Percentiles rank a stretch among this genome's conserved stretches.
These are phyloP conservation scores for Mitragyna speciosa DNA, from an alignment of 257 asterid species.

Conservation along the genomic window DNA sequence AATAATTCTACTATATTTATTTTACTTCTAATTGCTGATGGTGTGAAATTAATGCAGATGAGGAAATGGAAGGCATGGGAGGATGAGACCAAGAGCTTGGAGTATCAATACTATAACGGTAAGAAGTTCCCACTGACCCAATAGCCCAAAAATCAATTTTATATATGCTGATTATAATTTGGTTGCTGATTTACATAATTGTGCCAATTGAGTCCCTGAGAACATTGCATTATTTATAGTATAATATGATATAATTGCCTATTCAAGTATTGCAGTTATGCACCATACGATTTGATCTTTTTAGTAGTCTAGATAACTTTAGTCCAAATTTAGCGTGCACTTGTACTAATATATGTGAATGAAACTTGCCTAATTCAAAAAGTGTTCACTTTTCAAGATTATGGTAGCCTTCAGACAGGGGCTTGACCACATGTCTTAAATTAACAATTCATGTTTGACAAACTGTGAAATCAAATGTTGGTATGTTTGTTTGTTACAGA, in stretches of 20 bases:
- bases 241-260: too few relatives aligned
- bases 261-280: not conserved
- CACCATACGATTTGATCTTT: not conserved
- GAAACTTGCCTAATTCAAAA: not conserved
- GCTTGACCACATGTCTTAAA: not conserved
- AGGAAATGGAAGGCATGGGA: conserved; percentile 38
- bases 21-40: not conserved
- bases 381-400: too few relatives aligned
- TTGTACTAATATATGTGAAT: too few relatives aligned
- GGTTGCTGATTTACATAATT: too few relatives aligned
- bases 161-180: too few relatives aligned
- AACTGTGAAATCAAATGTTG: not conserved
- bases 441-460: not conserved
- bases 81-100: conserved; percentile 26
- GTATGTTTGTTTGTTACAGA: conserved; percentile 11
- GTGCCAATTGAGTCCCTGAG: too few relatives aligned
- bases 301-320: not conserved
- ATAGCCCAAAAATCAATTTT: not conserved
- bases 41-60: conserved; percentile 26
- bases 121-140: not conserved
- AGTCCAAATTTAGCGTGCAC: not conserved
- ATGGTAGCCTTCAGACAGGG: not conserved
- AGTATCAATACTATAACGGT: conserved; percentile 33
- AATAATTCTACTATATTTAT: too few relatives aligned
- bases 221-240: too few relatives aligned